Evolutionary conservation across 1,284 basidiomycete genomes (phyloP).

Genomic region (Rhodotorula sp.): DNA sequence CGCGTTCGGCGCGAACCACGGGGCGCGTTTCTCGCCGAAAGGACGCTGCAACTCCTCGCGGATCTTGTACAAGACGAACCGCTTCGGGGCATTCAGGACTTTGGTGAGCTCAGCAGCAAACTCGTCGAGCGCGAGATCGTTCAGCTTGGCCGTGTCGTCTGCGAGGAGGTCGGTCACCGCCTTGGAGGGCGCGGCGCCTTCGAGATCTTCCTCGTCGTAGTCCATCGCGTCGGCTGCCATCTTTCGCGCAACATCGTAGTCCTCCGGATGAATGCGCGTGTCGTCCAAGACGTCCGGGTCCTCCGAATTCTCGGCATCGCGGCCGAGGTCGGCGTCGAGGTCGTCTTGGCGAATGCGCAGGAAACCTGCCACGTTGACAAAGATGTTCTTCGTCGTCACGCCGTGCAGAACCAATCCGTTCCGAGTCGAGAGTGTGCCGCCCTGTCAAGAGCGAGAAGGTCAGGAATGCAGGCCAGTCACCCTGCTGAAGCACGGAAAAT

Average conservation of each 20-base stretch:
- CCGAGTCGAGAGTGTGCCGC: conserved; percentile 78
- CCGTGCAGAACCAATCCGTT: conserved; percentile 77
- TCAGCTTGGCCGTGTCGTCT: conserved; percentile 78
- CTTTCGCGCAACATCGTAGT: conserved; percentile 96
- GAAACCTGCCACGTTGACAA: conserved; percentile 87
- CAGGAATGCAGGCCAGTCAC: neutral
- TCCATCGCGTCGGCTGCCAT: conserved; percentile 98
- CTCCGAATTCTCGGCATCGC: conserved; percentile 58
- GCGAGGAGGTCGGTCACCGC: conserved; percentile 81
- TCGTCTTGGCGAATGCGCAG: conserved; percentile 76
- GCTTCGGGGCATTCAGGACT: conserved; percentile 77
- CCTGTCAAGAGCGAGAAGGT: conserved; percentile 53
- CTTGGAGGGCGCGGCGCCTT: conserved; percentile 77
- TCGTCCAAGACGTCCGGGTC: conserved; percentile 85
- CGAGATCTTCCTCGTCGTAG: conserved; percentile 82
- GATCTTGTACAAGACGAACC: conserved; percentile 82
- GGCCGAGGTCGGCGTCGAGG: conserved; percentile 61
- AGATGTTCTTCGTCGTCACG: conserved; percentile 72
- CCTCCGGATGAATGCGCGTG: conserved; percentile 95
- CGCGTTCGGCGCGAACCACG: conserved; percentile 65
- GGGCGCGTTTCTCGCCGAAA: conserved; percentile 71
- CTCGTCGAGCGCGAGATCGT: conserved; percentile 91
- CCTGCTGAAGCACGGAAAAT: neutral
- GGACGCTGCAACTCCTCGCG: conserved; percentile 83
- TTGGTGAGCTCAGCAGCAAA: conserved; percentile 80